Percentiles rank a stretch among this genome's conserved stretches.
Conservation (phyloP, 495 filamentous ascomycete genomes). For the Penicillium lividum region DNA sequence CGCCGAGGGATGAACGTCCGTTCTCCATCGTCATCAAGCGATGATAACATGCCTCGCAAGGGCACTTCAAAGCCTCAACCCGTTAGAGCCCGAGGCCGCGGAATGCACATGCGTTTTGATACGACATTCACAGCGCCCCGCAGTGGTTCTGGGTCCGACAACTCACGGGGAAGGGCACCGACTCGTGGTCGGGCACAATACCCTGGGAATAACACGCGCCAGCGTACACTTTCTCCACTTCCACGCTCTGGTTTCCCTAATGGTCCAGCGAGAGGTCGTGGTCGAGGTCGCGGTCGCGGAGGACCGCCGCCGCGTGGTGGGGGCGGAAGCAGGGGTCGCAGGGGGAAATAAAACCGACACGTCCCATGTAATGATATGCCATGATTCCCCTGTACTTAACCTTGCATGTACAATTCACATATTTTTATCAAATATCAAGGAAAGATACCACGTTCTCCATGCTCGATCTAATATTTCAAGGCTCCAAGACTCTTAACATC, state of each 20-base stretch:
- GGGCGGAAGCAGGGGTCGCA: constrained; percentile 7
- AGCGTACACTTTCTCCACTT: constrained; percentile 28
- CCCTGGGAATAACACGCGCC: constrained; percentile 21
- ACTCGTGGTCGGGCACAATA: constrained; percentile 11
- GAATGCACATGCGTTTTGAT: constrained; percentile 31
- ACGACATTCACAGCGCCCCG: constrained; percentile 1
- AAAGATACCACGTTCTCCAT: not conserved
- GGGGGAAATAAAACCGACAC: not conserved
- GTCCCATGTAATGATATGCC: not conserved
- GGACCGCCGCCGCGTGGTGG: constrained; percentile 8
- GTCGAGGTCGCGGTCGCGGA: constrained; percentile 15
- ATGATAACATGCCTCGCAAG: constrained; percentile 21
- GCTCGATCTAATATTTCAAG: not conserved
- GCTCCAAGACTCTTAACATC: not conserved
- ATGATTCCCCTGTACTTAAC: not conserved
- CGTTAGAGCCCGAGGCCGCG: constrained; percentile 16
- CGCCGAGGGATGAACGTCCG: constrained; percentile 5
- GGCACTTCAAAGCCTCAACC: constrained; percentile 21
- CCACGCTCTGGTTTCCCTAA: constrained; percentile 7
- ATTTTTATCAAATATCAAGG: not conserved
- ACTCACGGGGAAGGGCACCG: constrained; percentile 14
- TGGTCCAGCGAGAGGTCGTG: constrained; percentile 7
- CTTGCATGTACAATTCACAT: not conserved
- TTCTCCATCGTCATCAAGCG: constrained; percentile 11
- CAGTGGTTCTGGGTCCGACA: constrained; percentile 6